Base-by-base conservation (phyloP, 345 rosid genomes). In the Eucalyptus tenuipes region DNA sequence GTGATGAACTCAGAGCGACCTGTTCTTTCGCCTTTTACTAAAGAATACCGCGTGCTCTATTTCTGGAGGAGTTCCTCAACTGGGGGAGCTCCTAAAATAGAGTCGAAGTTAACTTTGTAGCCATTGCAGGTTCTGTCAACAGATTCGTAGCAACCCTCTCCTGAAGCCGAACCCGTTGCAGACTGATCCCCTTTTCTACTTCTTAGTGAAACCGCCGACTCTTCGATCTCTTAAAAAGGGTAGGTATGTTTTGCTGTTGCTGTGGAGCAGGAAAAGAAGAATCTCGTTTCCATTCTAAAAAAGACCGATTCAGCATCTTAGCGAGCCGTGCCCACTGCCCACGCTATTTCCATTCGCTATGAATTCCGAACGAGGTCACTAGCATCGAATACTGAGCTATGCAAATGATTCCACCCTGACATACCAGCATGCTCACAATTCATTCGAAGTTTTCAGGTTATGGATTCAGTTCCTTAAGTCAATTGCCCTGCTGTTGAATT, bases 1-100 rank as follows among this genome's bases (percentile, higher is more conserved):
- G 80, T 68, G 80, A 33, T 88, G 91, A 84, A 88, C 89, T 88
- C 93, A 93, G 1, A 90, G 93, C 93, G 91, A 91, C 89, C 93
- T 90, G 90, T 91, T 91, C 93, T 90, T 91, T 90, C 93, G 93
- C 94, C 93, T 92, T 93, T 90, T 93, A 91, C 93, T 92, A 91
- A 92, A 92, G 93, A 93, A 89, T 90, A 88, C 91, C 89, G 93
- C 92, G 93, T 90, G 91, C 89, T 49, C 37, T 2, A 85, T 85
- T 87, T 89, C 8, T 31, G 42, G 40, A 8, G 22, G 79, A 16
- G 40, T 4, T 66, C 17, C 11, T 4, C 11, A 2, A 7, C 22
- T 15, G 40, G 9, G 79, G 22, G 3, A n/a, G 40, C 79, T 0
- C 79, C 40, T 66, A 66, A 31, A 66, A n/a, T 31, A 7, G 10